phyloP scores from a whole-genome alignment of 108 stramenopile species.

The Conticribra guillardii region DNA sequence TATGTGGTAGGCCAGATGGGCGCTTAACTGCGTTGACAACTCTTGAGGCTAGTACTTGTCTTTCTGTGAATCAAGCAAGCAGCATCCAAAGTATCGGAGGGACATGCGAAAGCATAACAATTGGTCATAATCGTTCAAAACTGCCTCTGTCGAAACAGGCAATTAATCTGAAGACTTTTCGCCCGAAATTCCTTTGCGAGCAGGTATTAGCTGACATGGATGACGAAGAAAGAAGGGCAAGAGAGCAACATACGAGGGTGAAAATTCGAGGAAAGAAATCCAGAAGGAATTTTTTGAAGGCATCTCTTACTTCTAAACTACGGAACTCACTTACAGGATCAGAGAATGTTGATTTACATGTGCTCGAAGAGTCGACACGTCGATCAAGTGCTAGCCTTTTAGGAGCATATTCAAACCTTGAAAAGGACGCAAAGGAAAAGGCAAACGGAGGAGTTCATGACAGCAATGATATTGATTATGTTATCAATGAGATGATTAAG shows the following conservation, averaged over 20 bases:
- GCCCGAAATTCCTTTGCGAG: slow-evolving; percentile 51
- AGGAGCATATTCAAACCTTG: slow-evolving; percentile 68
- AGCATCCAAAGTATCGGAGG: slow-evolving; percentile 70
- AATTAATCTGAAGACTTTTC: slow-evolving; percentile 34
- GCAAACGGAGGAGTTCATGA: slow-evolving; percentile 13
- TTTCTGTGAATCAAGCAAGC: slow-evolving; percentile 79
- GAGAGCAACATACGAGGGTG: slow-evolving; percentile 25
- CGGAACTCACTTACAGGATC: no score
- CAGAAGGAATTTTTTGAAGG: no score
- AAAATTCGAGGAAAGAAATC: no score
- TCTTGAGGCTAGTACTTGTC: slow-evolving; percentile 65
- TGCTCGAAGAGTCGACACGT: no score
- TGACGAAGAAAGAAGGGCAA: slow-evolving; percentile 31
- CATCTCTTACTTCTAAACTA: no score
- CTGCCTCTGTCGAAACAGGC: slow-evolving; percentile 43
- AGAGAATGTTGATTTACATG: no score
- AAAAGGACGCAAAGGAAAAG: slow-evolving; percentile 46
- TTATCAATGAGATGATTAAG: slow-evolving; percentile 30
- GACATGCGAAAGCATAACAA: no score
- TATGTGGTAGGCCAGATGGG: slow-evolving; percentile 86
- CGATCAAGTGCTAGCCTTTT: slow-evolving; percentile 50
- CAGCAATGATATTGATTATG: slow-evolving; percentile 6
- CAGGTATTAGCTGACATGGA: slow-evolving; percentile 49
- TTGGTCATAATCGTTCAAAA: slow-evolving; percentile 84
- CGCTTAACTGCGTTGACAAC: slow-evolving; percentile 75